Evolutionary conservation across 164 flowering plant genomes (phyloP).

Genomic region (Magnolia changhungtana): DNA sequence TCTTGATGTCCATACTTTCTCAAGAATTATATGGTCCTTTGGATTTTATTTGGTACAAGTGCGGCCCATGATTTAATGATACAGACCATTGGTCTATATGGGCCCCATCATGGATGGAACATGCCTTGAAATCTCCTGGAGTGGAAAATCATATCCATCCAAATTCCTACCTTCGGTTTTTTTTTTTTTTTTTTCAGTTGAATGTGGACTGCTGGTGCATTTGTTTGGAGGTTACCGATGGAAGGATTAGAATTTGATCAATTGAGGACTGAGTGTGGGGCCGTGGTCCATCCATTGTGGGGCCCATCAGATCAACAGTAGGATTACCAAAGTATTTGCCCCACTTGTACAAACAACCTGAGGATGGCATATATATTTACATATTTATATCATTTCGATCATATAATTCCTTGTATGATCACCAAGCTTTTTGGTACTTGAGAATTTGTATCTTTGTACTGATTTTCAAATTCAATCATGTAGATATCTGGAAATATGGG

Average conservation of each 20-base stretch:
- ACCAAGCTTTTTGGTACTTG: background rate
- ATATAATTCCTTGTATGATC: background rate
- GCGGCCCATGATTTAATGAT: background rate
- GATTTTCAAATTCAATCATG: conserved; percentile 10
- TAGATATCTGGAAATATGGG: conserved; percentile 58
- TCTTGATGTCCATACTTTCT: background rate
- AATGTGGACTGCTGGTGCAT: background rate
- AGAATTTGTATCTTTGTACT: background rate
- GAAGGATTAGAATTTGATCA: background rate
- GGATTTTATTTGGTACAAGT: background rate
- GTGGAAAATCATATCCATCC: background rate
- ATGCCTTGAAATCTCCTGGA: background rate
- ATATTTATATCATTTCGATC: background rate
- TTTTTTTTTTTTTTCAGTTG: background rate
- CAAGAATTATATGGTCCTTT: background rate
- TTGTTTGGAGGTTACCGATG: background rate
- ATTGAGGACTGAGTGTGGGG: background rate
- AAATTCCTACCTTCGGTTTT: background rate
- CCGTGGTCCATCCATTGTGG: background rate
- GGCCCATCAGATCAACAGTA: background rate
- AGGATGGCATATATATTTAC: background rate
- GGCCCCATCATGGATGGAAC: background rate
- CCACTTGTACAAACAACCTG: background rate
- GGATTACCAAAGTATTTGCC: background rate
- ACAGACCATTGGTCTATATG: background rate